Base-by-base conservation (phyloP, 352 stramenopile genomes). In the Aphanomyces astaci region DNA sequence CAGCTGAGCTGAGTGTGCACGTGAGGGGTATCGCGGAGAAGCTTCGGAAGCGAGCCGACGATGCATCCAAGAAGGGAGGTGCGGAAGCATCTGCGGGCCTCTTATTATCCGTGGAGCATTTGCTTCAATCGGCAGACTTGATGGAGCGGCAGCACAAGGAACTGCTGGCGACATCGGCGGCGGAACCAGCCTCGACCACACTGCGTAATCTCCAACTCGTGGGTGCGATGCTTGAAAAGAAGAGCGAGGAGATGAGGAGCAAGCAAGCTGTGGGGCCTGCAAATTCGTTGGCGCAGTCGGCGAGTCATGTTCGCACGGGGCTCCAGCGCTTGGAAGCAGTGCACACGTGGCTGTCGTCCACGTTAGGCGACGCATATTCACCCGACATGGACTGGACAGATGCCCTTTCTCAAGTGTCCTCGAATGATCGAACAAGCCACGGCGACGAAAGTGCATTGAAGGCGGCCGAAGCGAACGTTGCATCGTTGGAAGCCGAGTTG, bases 211-310 rank as follows among this genome's bases (percentile, higher is more conserved):
- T 68, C 17, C 22, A 59, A 24, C 62, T 59, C 7, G 62, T 68
- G 7, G 62, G 17, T 27, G 25, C 25, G n/a, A 68, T 68, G 62
- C 33, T 68, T 3, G 62, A 68, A 4, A 68, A 68, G 51, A 68
- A 68, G 32, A 68, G 62, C 62, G 46, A 57, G 25, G 62, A 68
- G 24, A 68, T 68, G 62, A 68, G 55, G 24, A 27, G 13, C 43
- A 68, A 68, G 27, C 62, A 68, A 28, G 62, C 62, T n/a, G 31
- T 68, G 17, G 62, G 62, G 22, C 62, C 62, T 7, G 62, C 62
- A 11, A 68, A 60, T 17, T 51, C 62, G 2, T 3, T 68, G 40
- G 62, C 62, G 24, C 27, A 25, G 24, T 68, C 62, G 15, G 62
- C 62, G 24, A 59, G 28, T 17, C 62, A 68, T 22, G 62, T 68